Base-by-base conservation (phyloP, 305 asterid species). In the Fraxinus sp. region DNA sequence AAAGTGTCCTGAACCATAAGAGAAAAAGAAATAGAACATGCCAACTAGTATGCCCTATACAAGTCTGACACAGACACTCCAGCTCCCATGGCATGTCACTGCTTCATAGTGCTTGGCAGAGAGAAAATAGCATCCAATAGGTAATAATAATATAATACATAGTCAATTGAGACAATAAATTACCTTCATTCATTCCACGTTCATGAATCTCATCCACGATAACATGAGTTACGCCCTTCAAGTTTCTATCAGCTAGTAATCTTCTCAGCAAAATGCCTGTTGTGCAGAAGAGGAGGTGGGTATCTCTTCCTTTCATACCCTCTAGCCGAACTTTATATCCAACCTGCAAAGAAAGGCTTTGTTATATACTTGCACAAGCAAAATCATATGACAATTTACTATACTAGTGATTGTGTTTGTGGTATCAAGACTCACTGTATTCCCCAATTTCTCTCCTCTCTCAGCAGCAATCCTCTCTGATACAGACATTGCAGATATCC, bases 121-220 rank as follows among this genome's bases (percentile, higher is more conserved):
- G 16, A 10, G 36, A 28, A 66, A 64, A 64, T 28, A 74, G 14
- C 32, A 68, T 76, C 75, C 81, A 55, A 37, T 28, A 33, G 43
- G 8, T 2, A 35, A 77, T 35, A 32, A 43, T 22, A 75, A 30
- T 78, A 75, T 30, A 55, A 30, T 78, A 75, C 52, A n/a, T 43
- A 43, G 83, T 79, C 73, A 49, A 62, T 66, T 68, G 81, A 77
- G 49, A 78, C 78, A 73, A 80, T 33, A 66, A 57, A 26, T 62
- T 83, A 94, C 99, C 99, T 92, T 96, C 99, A 87, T 96, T 96
- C 77, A 96, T 91, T 87, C 98, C 99, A 80, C 98, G 99, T 82
- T 96, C 99, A 88, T 96, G 99, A 86, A 96, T 94, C 90, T 96
- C 99, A 84, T 96, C 99, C 79, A 96, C 95, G 46, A 96, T 90